phyloP scores from a whole-genome alignment of 1,139 yeast species.

The Suhomyces wounanorum region DNA sequence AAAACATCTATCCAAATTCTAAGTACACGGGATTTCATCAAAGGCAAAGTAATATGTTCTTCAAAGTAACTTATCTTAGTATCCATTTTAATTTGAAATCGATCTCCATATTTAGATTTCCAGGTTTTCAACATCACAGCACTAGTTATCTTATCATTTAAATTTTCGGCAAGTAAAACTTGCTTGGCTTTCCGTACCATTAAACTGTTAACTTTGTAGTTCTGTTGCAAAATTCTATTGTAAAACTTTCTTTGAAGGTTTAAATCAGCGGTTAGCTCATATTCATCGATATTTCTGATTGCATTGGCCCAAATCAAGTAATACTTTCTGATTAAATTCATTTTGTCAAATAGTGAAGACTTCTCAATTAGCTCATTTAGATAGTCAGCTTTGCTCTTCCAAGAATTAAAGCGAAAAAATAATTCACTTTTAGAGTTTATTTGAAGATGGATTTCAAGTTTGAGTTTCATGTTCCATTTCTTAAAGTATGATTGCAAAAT shows the following conservation, averaged over 20 bases:
- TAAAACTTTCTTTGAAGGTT: constrained; percentile 24
- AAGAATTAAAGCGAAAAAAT: neutral
- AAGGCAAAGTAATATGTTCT: constrained; percentile 14
- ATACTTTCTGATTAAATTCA: neutral
- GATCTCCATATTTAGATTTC: constrained; percentile 20
- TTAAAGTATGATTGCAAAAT: constrained; percentile 5
- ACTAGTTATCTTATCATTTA: constrained; percentile 11
- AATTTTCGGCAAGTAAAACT: neutral
- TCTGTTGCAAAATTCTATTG: constrained; percentile 11
- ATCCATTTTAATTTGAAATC: constrained; percentile 20
- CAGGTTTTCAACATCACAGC: constrained; percentile 18
- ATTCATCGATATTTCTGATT: constrained; percentile 1
- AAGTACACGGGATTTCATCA: constrained; percentile 17
- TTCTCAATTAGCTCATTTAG: neutral
- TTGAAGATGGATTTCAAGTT: neutral
- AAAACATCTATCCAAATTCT: constrained; percentile 26
- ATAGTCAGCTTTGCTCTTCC: neutral
- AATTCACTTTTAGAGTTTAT: too few species aligned
- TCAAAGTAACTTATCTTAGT: constrained; percentile 21
- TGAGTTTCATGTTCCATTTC: constrained; percentile 11
- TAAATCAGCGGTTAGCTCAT: constrained; percentile 20
- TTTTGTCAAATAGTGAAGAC: neutral
- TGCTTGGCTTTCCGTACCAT: constrained; percentile 7
- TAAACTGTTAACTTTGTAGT: neutral
- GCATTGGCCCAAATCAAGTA: neutral